phyloP scores from a whole-genome alignment of 129 eudicot genomes.

The Pseudognaphalium luteoalbum region DNA sequence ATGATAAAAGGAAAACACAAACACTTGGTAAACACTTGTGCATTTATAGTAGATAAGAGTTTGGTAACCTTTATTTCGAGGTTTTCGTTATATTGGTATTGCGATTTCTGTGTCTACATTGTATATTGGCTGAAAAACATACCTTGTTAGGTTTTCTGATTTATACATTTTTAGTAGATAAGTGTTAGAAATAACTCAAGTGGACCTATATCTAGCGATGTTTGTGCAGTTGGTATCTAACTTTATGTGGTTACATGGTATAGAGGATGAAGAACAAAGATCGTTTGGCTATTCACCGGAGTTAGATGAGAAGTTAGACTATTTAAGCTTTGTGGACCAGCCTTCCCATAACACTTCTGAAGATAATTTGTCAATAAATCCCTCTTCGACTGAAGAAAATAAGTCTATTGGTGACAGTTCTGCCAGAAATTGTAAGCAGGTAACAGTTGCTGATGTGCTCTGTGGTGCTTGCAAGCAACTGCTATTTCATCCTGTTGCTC shows the following conservation, averaged over 20 bases:
- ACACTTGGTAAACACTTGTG: slow-evolving; percentile 45
- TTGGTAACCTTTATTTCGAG: slow-evolving; percentile 5
- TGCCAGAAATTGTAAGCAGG: slow-evolving; percentile 30
- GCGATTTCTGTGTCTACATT: too few species aligned
- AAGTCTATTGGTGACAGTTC: slow-evolving; percentile 9
- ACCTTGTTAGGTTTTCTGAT: background rate
- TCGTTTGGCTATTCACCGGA: slow-evolving; percentile 39
- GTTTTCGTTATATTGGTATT: background rate
- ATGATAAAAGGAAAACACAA: slow-evolving; percentile 55
- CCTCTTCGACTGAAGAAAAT: slow-evolving; percentile 31
- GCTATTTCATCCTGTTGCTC: slow-evolving; percentile 61
- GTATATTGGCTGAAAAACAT: too few species aligned
- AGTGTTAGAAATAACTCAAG: background rate
- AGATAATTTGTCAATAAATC: slow-evolving; percentile 26
- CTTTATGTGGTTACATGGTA: slow-evolving; percentile 15
- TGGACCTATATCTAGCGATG: background rate
- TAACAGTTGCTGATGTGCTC: slow-evolving; percentile 57
- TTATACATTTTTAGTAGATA: background rate
- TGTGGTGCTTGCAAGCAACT: slow-evolving; percentile 68
- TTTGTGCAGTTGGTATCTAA: background rate
- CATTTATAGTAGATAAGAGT: background rate
- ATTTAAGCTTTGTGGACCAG: slow-evolving; percentile 18
- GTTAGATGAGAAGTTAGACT: slow-evolving; percentile 32
- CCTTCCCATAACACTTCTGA: slow-evolving; percentile 15
- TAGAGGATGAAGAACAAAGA: slow-evolving; percentile 48